Evolutionary conservation across 2,329 filamentous ascomycete species (phyloP).

Genomic region (Curvularia hawaiiensis): DNA sequence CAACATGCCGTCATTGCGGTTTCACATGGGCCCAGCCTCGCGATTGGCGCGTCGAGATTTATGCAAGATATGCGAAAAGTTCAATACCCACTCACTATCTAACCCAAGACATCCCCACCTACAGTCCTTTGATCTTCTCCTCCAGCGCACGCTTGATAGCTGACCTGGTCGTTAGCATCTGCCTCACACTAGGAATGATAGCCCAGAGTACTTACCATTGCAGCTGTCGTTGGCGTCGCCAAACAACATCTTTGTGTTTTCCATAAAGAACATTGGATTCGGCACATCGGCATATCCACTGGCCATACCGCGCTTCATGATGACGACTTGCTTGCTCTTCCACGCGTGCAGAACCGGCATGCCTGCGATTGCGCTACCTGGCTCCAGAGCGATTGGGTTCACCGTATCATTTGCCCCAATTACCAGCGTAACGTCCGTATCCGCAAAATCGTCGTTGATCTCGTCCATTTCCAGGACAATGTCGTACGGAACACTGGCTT

Average conservation of each 20-base stretch:
- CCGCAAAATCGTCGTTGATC: slow-evolving; percentile 88
- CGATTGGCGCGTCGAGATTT: background rate
- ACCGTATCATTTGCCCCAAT: slow-evolving; percentile 94
- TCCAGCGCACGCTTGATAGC: slow-evolving; percentile 46
- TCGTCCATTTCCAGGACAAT: slow-evolving; percentile 96
- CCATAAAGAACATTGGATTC: slow-evolving; percentile 94
- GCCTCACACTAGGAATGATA: background rate
- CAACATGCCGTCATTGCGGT: background rate
- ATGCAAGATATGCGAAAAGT: slow-evolving; percentile 3
- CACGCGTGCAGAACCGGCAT: slow-evolving; percentile 93
- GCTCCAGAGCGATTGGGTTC: slow-evolving; percentile 85
- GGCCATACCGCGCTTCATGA: slow-evolving; percentile 92
- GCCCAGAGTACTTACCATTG: slow-evolving; percentile 60
- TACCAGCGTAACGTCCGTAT: slow-evolving; percentile 85
- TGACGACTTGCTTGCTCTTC: slow-evolving; percentile 91
- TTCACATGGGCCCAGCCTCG: background rate
- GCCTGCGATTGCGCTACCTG: slow-evolving; percentile 81
- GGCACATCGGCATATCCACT: slow-evolving; percentile 90
- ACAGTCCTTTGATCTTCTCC: slow-evolving; percentile 42
- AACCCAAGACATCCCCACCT: background rate
- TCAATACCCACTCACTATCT: background rate
- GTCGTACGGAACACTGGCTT: slow-evolving; percentile 87
- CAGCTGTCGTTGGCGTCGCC: slow-evolving; percentile 85
- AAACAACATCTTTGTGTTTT: slow-evolving; percentile 88
- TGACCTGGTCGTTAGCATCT: slow-evolving; percentile 25